Evolutionary conservation across 2,329 filamentous ascomycete genomes (phyloP).

Genomic region (Aspergillus novofumigatus): DNA sequence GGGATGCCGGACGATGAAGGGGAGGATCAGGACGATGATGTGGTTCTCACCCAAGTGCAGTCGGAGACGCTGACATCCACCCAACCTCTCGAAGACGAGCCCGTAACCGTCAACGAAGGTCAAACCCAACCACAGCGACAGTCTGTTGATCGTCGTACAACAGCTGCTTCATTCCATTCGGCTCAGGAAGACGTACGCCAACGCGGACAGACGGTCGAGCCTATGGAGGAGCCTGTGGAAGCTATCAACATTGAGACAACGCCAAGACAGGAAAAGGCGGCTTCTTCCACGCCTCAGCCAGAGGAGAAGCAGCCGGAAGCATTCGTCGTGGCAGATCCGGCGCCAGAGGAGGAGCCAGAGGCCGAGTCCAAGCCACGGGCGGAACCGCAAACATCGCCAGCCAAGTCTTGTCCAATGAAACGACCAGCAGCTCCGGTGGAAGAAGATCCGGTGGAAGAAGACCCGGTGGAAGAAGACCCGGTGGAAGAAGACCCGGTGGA

Average conservation of each 20-base stretch:
- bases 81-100: constrained; percentile 30
- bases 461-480: constrained; percentile 13
- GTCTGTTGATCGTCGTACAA: constrained; percentile 34
- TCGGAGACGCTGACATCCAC: constrained; percentile 31
- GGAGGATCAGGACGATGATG: constrained; percentile 36
- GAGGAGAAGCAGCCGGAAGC: constrained; percentile 8
- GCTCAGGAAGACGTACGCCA: constrained; percentile 37
- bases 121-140: constrained; percentile 13
- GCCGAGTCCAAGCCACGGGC: constrained; percentile 4
- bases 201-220: constrained; percentile 36
- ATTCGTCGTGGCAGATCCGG: not conserved
- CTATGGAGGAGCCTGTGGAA: constrained; percentile 12
- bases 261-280: constrained; percentile 16
- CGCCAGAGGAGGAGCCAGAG: constrained; percentile 1
- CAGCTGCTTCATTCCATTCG: constrained; percentile 46
- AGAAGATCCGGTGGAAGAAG: constrained; percentile 14
- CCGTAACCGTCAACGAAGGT: constrained; percentile 11
- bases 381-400: constrained; percentile 11
- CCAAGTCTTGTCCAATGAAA: constrained; percentile 11
- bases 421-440: constrained; percentile 8
- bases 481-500: constrained; percentile 10
- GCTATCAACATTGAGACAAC: constrained; percentile 22
- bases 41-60: constrained; percentile 31
- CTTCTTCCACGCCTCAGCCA: constrained; percentile 9
- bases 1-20: constrained; percentile 41